These are phyloP conservation scores for Quercus tomentella DNA, from an alignment of 331 rosid genomes.

Conservation along the genomic window DNA sequence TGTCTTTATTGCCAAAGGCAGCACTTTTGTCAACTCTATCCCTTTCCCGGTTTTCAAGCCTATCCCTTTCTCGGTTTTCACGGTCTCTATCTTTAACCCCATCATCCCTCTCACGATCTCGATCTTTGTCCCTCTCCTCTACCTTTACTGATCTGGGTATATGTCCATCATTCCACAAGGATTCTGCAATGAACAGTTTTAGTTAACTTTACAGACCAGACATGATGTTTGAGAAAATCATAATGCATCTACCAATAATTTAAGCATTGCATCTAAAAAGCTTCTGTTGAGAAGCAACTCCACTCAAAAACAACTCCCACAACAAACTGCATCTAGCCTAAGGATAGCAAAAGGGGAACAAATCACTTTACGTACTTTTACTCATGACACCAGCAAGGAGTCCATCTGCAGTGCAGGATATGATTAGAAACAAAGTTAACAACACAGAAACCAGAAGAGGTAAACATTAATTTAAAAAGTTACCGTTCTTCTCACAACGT, in stretches of 20 bases:
- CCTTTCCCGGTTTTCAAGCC: constrained; percentile 61
- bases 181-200: constrained; percentile 50
- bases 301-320: constrained; percentile 18
- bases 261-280: neutral
- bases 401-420: constrained; percentile 75
- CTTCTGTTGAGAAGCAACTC: constrained; percentile 2
- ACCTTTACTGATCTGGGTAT: constrained; percentile 56
- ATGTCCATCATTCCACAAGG: constrained; percentile 86
- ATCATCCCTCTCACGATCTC: constrained; percentile 80
- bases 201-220: constrained; percentile 19
- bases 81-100: constrained; percentile 71
- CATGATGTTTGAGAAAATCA: constrained; percentile 16
- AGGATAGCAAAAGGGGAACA: constrained; percentile 25
- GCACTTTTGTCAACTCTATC: constrained; percentile 50
- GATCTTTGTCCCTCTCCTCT: constrained; percentile 67
- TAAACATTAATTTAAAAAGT: constrained; percentile 22
- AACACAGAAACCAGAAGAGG: constrained; percentile 23
- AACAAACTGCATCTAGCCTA: constrained; percentile 24
- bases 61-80: constrained; percentile 73
- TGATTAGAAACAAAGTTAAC: constrained; percentile 40
- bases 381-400: constrained; percentile 97
- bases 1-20: constrained; percentile 58
- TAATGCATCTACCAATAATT: constrained; percentile 1
- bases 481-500: constrained; percentile 95
- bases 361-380: constrained; percentile 70